These are phyloP conservation scores for Phytophthora fragariaefolia DNA, from an alignment of 352 stramenopile genomes.

Conservation along the genomic window DNA sequence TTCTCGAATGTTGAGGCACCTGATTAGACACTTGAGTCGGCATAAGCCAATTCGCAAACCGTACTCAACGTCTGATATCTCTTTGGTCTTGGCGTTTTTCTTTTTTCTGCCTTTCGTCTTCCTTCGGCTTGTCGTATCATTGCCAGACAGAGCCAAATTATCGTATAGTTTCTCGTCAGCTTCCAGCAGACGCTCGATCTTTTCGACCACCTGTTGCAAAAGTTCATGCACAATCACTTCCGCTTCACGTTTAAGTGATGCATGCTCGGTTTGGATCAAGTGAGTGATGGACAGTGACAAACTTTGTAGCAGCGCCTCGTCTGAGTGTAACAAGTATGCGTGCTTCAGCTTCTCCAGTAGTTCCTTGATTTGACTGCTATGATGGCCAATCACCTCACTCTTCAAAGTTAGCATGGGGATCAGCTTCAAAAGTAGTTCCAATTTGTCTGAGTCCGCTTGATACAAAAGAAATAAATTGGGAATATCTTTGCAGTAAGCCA, in stretches of 20 bases:
- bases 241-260: conserved; percentile 80
- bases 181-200: conserved; percentile 56
- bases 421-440: conserved; percentile 75
- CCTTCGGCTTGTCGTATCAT: conserved; percentile 34
- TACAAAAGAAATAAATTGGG: conserved; percentile 77
- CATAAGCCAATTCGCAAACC: conserved; percentile 65
- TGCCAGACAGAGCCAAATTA: conserved; percentile 13
- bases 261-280: conserved; percentile 73
- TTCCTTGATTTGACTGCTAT: conserved; percentile 68
- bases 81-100: conserved; percentile 46
- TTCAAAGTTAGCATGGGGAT: conserved; percentile 75
- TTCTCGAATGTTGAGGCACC: conserved; percentile 68
- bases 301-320: conserved; percentile 73
- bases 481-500: conserved; percentile 84
- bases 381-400: conserved; percentile 70
- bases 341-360: conserved; percentile 83
- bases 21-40: conserved; percentile 66
- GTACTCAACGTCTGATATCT: conserved; percentile 75
- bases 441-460: conserved; percentile 82
- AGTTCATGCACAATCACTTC: conserved; percentile 81
- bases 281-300: conserved; percentile 75
- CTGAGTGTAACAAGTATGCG: conserved; percentile 68
- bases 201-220: conserved; percentile 71
- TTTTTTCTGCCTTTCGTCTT: conserved; percentile 37
- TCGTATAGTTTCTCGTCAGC: conserved; percentile 57